Evolutionary conservation across 345 rosid species (phyloP).

Genomic region (Boechera retrofracta): DNA sequence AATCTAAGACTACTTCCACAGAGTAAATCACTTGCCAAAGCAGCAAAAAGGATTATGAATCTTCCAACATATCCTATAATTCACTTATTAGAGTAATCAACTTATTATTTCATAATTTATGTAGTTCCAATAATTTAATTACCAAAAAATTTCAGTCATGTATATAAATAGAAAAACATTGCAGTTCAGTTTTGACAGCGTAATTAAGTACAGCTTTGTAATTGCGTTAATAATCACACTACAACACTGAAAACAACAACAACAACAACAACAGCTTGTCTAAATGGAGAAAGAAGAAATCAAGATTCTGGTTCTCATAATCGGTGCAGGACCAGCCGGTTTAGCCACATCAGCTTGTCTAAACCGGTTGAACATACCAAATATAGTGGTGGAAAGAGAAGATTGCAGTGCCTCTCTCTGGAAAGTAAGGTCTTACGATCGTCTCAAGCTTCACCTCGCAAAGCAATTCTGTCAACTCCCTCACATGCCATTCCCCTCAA

Average conservation of each 20-base stretch:
- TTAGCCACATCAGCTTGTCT: constrained; percentile 61
- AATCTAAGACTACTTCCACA: constrained; percentile 23
- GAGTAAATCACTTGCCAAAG: constrained; percentile 3
- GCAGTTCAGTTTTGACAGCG: background rate
- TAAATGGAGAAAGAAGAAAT: constrained; percentile 29
- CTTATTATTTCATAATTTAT: background rate
- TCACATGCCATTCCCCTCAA: constrained; percentile 47
- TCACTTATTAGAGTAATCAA: constrained; percentile 36
- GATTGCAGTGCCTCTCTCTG: constrained; percentile 64
- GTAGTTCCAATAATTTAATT: constrained; percentile 10
- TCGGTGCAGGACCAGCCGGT: constrained; percentile 74
- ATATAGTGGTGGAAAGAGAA: constrained; percentile 58
- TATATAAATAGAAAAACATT: constrained; percentile 5
- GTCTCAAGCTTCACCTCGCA: constrained; percentile 57
- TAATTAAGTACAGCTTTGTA: constrained; percentile 1
- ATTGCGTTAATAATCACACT: constrained; percentile 7
- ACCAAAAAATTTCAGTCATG: background rate
- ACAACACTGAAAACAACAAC: background rate
- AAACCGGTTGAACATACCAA: constrained; percentile 44
- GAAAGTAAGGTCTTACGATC: constrained; percentile 57
- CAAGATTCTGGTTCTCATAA: constrained; percentile 47
- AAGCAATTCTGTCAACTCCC: constrained; percentile 65
- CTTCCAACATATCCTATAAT: constrained; percentile 37
- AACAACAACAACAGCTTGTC: background rate
- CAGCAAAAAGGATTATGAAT: background rate